Percentiles rank a stretch among this genome's conserved stretches.
Evolutionary conservation across 2,329 filamentous ascomycete genomes (phyloP).

Genomic region (Hortaea werneckii): DNA sequence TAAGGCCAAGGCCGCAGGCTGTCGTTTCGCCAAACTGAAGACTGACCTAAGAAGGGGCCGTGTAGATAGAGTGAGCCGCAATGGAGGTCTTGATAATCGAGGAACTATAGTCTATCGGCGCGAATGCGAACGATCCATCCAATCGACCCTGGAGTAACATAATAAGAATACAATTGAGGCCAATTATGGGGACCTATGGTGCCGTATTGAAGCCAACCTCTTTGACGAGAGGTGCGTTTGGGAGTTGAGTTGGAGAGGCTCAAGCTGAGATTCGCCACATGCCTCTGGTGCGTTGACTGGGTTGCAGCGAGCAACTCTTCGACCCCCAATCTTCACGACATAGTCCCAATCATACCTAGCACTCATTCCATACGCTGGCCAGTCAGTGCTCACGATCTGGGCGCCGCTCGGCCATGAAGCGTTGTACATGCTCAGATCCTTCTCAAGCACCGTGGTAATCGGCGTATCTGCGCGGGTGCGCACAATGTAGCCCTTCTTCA

Average conservation of each 20-base stretch:
- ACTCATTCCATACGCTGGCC: constrained; percentile 37
- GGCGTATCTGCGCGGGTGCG: constrained; percentile 40
- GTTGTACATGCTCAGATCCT: constrained; percentile 35
- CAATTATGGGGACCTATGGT: no score
- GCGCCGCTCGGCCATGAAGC: constrained; percentile 37
- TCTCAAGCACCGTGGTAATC: constrained; percentile 32
- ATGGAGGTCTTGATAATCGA: no score
- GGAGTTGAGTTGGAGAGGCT: neutral
- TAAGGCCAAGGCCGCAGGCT: no score
- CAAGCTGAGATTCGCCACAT: constrained; percentile 21
- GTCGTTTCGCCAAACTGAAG: no score
- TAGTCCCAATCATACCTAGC: constrained; percentile 40
- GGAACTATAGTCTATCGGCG: no score
- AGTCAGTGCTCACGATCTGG: constrained; percentile 43
- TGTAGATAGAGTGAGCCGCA: no score
- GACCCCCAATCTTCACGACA: constrained; percentile 25
- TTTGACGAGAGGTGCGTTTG: no score
- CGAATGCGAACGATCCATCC: no score
- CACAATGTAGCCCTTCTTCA: constrained; percentile 40
- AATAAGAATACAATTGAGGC: no score
- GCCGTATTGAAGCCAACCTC: no score
- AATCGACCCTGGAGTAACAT: no score
- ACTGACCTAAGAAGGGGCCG: no score
- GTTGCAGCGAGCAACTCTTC: constrained; percentile 28
- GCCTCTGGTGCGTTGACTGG: constrained; percentile 27